phyloP scores from a whole-genome alignment of 768 basidiomycete species.

The Lactarius vividus region DNA sequence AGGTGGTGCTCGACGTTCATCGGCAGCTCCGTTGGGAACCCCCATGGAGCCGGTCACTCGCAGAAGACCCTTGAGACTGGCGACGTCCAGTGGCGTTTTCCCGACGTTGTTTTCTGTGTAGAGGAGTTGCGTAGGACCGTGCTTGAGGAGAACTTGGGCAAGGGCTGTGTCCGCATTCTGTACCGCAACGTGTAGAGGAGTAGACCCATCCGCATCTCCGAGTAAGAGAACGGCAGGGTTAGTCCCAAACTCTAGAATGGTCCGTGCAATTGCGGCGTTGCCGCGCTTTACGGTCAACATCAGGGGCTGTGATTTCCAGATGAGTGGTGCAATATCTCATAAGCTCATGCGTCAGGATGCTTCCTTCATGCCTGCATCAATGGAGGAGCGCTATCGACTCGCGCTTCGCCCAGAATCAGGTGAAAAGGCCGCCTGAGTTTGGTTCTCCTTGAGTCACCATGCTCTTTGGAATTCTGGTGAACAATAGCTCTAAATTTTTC shows the following conservation, averaged over 20 bases:
- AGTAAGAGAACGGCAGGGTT: conserved; percentile 36
- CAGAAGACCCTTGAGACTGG: conserved; percentile 25
- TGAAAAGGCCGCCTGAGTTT: conserved; percentile 6
- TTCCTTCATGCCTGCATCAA: conserved; percentile 63
- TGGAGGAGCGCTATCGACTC: conserved; percentile 27
- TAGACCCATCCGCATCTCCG: conserved; percentile 48
- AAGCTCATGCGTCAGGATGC: conserved; percentile 54
- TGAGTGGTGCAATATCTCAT: conserved; percentile 30
- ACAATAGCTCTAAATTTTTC: conserved; percentile 15
- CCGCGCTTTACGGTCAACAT: conserved; percentile 49
- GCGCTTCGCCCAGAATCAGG: conserved; percentile 17
- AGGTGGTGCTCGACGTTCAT: not conserved
- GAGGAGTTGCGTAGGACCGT: conserved; percentile 40
- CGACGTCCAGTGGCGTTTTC: conserved; percentile 34
- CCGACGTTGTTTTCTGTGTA: conserved; percentile 46
- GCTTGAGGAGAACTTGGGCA: conserved; percentile 39
- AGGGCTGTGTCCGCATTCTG: conserved; percentile 37
- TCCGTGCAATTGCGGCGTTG: conserved; percentile 32
- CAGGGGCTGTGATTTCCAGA: conserved; percentile 42
- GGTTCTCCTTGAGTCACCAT: conserved; percentile 9
- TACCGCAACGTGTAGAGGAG: conserved; percentile 50
- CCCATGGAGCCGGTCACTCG: not conserved
- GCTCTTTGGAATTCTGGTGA: conserved; percentile 11
- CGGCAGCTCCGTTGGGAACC: not conserved
- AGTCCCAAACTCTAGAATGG: conserved; percentile 41